phyloP scores from a whole-genome alignment of 176 grass and related monocot genomes.

The Tillandsia leiboldiana region DNA sequence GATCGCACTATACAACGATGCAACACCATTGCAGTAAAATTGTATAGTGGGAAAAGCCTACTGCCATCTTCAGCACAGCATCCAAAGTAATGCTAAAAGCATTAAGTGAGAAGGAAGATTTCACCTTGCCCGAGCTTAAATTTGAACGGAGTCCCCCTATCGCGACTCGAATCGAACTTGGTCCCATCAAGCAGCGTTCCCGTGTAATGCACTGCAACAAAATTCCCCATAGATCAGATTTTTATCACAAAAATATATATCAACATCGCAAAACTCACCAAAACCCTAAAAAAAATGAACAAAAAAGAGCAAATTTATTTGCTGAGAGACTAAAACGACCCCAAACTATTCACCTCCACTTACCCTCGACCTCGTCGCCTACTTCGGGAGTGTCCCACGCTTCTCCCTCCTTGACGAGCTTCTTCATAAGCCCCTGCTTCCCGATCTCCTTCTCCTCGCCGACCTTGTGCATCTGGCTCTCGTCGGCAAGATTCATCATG shows the following conservation, averaged over 20 bases:
- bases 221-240: constrained; percentile 18
- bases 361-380: constrained; percentile 98
- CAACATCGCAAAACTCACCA: not conserved
- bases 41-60: not conserved
- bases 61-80: not conserved
- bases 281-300: no score
- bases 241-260: not conserved
- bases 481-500: constrained; percentile 35
- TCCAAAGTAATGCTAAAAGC: not conserved
- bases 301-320: no score
- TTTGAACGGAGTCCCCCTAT: constrained; percentile 69
- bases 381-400: constrained; percentile 76
- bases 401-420: constrained; percentile 76
- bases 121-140: constrained; percentile 96
- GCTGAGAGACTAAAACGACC: no score
- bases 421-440: constrained; percentile 90
- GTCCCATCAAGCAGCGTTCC: constrained; percentile 95
- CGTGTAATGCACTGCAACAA: constrained; percentile 76
- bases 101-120: constrained; percentile 13
- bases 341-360: no score
- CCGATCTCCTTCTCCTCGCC: constrained; percentile 98
- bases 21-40: not conserved
- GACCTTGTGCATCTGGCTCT: constrained; percentile 44
- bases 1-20: not conserved
- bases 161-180: constrained; percentile 93